Base-by-base conservation (phyloP, 2,329 filamentous ascomycete genomes). In the Colletotrichum cuscutae region DNA sequence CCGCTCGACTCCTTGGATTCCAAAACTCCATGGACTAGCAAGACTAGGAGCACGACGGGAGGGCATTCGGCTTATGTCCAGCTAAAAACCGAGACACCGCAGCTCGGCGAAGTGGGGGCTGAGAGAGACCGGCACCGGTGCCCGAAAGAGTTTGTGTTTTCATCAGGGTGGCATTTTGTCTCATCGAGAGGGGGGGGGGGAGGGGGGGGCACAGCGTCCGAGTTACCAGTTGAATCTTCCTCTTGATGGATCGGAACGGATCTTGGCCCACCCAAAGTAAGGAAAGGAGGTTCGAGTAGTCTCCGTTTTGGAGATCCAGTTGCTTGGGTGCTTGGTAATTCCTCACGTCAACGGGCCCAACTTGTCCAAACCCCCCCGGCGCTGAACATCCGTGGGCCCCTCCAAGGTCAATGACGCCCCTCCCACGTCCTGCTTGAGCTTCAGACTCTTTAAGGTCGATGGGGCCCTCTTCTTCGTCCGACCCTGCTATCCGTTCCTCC, bases 291-390 rank as follows among this genome's bases (percentile, higher is more conserved):
- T 49, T 11, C 42, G 42, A 49, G 11, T 49, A 49, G 42, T 49
- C 8, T 49, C 42, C 42, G 42, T 49, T 49, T 19, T n/a, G 15
- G 52, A 56, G 60, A 68, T 65, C 66, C 66, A 61, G 32, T 70
- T 65, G 7, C 28, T 62, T 32, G 15, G 26, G 28, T 30, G 60
- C 60, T 72, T 72, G 66, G 66, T 72, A 61, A 70, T 72, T 60
- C 53, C 54, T 72, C 70, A 70, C 66, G 66, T 61, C 66, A 65
- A 72, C 60, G 46, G 37, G 59, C 52, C 37, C 37, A 42, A 42
- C 37, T 42, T 42, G 15, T 42, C 37, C 59, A 32, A 53, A 19
- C 32, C 42, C 37, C n/a, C 60, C 46, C 42, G 37, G 58, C 57
- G 22, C n/a, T 59, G 13, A 37, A 30, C 46, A 15, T 52, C 70